Percentiles rank a stretch among this genome's conserved stretches.
Conservation (phyloP, 192 early-diverging fungal species). For the Dimargaris xerosporica region DNA sequence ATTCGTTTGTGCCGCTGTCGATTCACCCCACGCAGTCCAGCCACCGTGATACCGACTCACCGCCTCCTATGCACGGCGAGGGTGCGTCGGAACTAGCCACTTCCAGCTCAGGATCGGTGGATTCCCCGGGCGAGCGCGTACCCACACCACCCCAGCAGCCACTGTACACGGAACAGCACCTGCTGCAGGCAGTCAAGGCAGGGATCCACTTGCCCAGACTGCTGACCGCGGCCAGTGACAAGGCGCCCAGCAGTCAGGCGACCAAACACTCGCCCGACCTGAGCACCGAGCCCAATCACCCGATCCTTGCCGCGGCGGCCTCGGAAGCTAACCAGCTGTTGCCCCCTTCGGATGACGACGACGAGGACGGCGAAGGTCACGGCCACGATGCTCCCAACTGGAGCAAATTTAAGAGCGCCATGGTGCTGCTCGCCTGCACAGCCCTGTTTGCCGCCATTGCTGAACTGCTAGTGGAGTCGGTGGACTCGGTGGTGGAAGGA, state of each 20-base stretch:
- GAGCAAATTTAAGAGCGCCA: conserved; percentile 59
- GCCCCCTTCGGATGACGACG: conserved; percentile 32
- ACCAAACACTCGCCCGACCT: conserved; percentile 1
- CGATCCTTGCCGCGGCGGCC: background rate
- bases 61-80: conserved; percentile 27
- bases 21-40: too few relatives aligned
- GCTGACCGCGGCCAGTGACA: background rate
- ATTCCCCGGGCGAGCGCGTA: too few relatives aligned
- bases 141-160: conserved; percentile 5
- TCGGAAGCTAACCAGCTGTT: conserved; percentile 13
- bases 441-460: conserved; percentile 76
- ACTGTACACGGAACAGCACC: conserved; percentile 13
- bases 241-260: background rate
- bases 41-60: too few relatives aligned
- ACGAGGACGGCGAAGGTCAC: conserved; percentile 40
- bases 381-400: conserved; percentile 92
- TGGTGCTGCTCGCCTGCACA: conserved; percentile 70
- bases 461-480: conserved; percentile 78
- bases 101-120: too few relatives aligned
- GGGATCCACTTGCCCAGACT: conserved; percentile 5
- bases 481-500: conserved; percentile 62
- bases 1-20: background rate
- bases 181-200: conserved; percentile 12
- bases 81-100: conserved; percentile 10
- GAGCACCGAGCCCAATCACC: background rate